phyloP scores from a whole-genome alignment of 169 alveolate species.

The Perkinsus marinus region DNA sequence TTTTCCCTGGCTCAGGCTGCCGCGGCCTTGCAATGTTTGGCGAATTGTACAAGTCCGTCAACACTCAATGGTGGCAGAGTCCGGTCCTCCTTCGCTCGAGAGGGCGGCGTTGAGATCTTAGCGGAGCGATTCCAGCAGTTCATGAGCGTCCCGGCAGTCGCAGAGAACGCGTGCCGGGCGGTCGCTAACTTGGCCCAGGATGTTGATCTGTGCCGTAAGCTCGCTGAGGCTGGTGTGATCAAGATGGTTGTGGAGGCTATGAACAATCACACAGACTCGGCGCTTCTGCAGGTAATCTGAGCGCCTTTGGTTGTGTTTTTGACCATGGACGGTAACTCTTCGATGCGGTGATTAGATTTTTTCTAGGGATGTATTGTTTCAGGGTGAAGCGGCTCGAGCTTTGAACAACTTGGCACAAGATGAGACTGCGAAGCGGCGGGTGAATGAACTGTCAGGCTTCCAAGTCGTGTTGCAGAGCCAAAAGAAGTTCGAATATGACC shows the following conservation, averaged over 20 bases:
- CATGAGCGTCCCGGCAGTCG: neutral
- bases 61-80: neutral
- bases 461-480: slow-evolving; percentile 24
- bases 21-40: neutral
- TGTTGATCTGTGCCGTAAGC: neutral
- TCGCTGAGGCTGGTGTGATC: slow-evolving; percentile 16
- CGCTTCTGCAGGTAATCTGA: neutral
- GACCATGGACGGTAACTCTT: neutral
- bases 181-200: slow-evolving; percentile 9
- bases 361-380: neutral
- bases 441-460: slow-evolving; percentile 4
- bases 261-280: slow-evolving; percentile 13
- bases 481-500: slow-evolving; percentile 17
- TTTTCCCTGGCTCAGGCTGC: neutral
- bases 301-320: neutral
- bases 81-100: slow-evolving; percentile 17
- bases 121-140: slow-evolving; percentile 10
- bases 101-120: slow-evolving; percentile 26
- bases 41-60: neutral
- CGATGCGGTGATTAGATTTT: too few species aligned
- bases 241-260: slow-evolving; percentile 13
- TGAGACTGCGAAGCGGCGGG: neutral
- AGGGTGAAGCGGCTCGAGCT: slow-evolving; percentile 34
- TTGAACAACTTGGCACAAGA: slow-evolving; percentile 9
- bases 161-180: slow-evolving; percentile 2